A percentile compares a stretch with the other conserved stretches of the same genome.
Conservation (phyloP, 2,329 filamentous ascomycete genomes). For the Scedosporium boydii region DNA sequence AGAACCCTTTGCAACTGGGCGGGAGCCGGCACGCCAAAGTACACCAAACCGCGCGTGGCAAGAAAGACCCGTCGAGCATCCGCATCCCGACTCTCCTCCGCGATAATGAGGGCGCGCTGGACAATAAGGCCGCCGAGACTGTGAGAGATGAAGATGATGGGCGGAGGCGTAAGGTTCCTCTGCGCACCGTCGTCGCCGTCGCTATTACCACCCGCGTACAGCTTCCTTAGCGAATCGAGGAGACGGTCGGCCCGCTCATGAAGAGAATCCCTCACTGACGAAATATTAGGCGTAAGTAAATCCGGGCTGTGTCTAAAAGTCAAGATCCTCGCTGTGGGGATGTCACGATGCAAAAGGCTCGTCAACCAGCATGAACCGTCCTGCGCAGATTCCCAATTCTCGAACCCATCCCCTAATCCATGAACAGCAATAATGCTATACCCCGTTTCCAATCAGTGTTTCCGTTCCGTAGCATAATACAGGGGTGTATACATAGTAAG, state of each 20-base stretch:
- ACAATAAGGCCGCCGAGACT: conserved; percentile 7
- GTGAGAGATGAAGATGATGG: conserved; percentile 5
- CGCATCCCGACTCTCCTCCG: not conserved
- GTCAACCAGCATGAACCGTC: not conserved
- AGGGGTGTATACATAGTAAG: not conserved
- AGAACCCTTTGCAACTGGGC: conserved; percentile 1
- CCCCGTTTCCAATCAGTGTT: not conserved
- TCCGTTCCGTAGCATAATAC: not conserved
- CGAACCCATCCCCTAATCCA: not conserved
- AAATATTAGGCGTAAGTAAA: not conserved
- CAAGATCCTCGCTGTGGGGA: conserved; percentile 1
- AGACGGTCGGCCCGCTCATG: not conserved
- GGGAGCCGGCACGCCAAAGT: conserved; percentile 4
- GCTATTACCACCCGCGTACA: not conserved
- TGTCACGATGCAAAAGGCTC: not conserved
- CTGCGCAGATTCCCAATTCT: not conserved
- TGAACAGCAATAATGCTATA: conserved; percentile 4
- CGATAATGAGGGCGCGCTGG: not conserved
- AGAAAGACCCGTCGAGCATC: not conserved
- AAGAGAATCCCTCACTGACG: not conserved
- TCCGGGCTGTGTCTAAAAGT: not conserved
- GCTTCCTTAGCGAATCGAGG: not conserved
- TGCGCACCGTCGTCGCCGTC: not conserved
- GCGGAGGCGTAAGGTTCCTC: not conserved
- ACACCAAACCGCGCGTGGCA: conserved; percentile 1